Evolutionary conservation across 805 yeast species (phyloP).

Genomic region (Geotrichum ghanense): DNA sequence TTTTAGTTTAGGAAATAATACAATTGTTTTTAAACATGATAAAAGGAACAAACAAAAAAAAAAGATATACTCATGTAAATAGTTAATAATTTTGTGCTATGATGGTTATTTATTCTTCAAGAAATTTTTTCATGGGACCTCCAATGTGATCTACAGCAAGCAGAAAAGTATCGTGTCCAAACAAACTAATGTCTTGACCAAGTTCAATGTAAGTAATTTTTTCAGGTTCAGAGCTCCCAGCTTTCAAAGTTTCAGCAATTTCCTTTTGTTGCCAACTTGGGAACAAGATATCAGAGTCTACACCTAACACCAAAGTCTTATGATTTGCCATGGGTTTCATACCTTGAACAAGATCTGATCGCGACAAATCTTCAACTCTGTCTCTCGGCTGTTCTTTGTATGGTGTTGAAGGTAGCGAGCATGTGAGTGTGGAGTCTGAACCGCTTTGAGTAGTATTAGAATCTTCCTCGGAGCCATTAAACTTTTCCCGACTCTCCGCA

Average conservation of each 20-base stretch:
- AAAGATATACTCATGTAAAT: too few species aligned
- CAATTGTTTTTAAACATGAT: too few species aligned
- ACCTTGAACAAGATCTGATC: constrained; percentile 54
- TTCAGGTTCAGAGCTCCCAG: constrained; percentile 21
- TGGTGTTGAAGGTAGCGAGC: constrained; percentile 40
- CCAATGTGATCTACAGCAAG: constrained; percentile 74
- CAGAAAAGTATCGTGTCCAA: constrained; percentile 87
- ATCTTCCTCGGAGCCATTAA: constrained; percentile 8
- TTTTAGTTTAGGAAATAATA: too few species aligned
- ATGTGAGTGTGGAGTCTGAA: constrained; percentile 15
- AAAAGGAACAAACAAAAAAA: too few species aligned
- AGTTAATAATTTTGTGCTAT: not conserved
- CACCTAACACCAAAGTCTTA: constrained; percentile 72
- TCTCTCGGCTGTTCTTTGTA: constrained; percentile 39
- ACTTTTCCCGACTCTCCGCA: constrained; percentile 3
- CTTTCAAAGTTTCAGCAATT: constrained; percentile 47
- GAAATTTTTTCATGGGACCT: constrained; percentile 54
- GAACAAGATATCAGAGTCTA: constrained; percentile 83
- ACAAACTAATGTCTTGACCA: constrained; percentile 63
- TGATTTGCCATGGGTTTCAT: constrained; percentile 49
- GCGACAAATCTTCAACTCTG: constrained; percentile 32
- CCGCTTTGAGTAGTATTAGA: constrained; percentile 11
- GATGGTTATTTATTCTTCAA: constrained; percentile 24
- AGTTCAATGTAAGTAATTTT: constrained; percentile 59
- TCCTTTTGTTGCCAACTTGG: constrained; percentile 94